A percentile compares a stretch with the other conserved stretches of the same genome.
These are phyloP conservation scores for Cryptosporidium sp. DNA, from an alignment of 169 alveolate species.

Conservation along the genomic window DNA sequence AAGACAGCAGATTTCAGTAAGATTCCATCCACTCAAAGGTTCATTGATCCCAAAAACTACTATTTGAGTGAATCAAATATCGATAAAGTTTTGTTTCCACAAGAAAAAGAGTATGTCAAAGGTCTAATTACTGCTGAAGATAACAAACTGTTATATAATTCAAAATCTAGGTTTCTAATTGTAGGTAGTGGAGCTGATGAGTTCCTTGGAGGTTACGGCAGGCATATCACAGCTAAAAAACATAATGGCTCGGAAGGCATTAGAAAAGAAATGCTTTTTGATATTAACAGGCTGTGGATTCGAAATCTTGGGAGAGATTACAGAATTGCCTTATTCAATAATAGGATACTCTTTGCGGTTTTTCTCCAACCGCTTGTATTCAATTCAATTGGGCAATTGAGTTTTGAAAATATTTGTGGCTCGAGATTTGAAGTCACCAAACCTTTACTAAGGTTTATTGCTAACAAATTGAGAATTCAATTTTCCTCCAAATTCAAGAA, in stretches of 20 bases:
- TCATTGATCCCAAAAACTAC: slow-evolving; percentile 44
- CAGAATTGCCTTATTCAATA: slow-evolving; percentile 86
- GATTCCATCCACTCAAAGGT: slow-evolving; percentile 66
- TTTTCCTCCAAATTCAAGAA: slow-evolving; percentile 79
- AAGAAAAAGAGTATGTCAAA: slow-evolving; percentile 7
- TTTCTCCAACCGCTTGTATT: slow-evolving; percentile 81
- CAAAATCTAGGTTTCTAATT: slow-evolving; percentile 22
- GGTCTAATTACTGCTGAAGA: neutral
- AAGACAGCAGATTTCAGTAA: slow-evolving; percentile 32
- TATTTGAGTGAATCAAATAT: slow-evolving; percentile 8
- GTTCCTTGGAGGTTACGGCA: slow-evolving; percentile 91
- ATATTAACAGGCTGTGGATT: slow-evolving; percentile 90
- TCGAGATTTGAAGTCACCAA: slow-evolving; percentile 76
- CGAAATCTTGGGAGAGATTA: slow-evolving; percentile 93
- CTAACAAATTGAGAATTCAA: slow-evolving; percentile 76
- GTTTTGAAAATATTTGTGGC: slow-evolving; percentile 56
- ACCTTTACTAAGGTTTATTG: slow-evolving; percentile 79
- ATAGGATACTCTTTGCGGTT: slow-evolving; percentile 87
- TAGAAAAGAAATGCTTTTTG: slow-evolving; percentile 86
- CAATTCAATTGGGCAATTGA: slow-evolving; percentile 44
- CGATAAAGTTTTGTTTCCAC: neutral
- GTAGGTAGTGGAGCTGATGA: slow-evolving; percentile 95
- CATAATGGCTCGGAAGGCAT: slow-evolving; percentile 84
- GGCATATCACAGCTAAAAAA: slow-evolving; percentile 85
- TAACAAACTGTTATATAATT: neutral